Evolutionary conservation across 2,329 filamentous ascomycete genomes (phyloP).

Genomic region (Alternaria hordeiaustralica): DNA sequence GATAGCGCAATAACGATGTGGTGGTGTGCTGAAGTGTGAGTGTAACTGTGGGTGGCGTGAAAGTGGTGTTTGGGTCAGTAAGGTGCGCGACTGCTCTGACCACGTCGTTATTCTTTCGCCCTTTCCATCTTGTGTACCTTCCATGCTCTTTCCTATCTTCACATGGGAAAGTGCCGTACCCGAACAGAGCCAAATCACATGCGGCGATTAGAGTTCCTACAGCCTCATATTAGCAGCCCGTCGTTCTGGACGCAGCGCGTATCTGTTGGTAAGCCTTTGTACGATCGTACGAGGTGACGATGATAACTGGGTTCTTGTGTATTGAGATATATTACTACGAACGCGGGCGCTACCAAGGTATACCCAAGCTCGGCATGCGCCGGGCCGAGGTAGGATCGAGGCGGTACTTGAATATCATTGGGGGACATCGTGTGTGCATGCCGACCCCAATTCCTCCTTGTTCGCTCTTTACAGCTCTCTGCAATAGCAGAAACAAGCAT

Average conservation of each 20-base stretch:
- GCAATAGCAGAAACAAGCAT: background rate
- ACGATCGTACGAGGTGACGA: background rate
- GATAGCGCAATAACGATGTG: background rate
- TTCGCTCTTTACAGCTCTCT: background rate
- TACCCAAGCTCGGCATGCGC: background rate
- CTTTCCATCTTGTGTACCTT: background rate
- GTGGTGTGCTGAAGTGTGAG: background rate
- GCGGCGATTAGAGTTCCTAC: background rate
- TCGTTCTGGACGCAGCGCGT: background rate
- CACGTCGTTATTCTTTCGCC: background rate
- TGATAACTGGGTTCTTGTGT: background rate
- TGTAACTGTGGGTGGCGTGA: background rate
- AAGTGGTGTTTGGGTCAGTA: background rate
- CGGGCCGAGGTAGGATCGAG: background rate
- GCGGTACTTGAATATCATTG: background rate
- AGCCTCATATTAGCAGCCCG: background rate
- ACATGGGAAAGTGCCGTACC: background rate
- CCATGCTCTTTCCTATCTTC: background rate
- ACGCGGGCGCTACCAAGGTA: background rate
- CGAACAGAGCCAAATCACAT: background rate
- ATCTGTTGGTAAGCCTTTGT: background rate
- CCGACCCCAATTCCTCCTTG: background rate
- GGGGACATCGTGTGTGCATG: background rate
- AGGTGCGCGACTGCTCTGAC: background rate
- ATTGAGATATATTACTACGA: background rate